Evolutionary conservation across 2,329 filamentous ascomycete genomes (phyloP).

Genomic region (Talaromyces amestolkiae): DNA sequence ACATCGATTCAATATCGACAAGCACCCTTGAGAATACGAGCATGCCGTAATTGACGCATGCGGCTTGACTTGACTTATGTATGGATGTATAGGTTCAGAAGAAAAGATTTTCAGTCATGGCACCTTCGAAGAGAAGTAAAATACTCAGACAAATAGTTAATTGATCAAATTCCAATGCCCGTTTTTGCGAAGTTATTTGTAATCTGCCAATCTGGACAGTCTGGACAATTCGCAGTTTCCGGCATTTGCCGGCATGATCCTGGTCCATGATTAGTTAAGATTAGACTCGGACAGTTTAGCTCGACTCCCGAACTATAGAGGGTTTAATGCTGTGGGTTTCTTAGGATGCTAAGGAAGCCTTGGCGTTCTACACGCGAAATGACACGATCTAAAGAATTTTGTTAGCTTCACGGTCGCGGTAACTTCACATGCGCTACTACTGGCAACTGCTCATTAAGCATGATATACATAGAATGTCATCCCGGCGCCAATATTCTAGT

Average conservation of each 20-base stretch:
- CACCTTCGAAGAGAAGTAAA: not conserved
- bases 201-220: not conserved
- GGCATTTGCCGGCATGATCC: not conserved
- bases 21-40: no score
- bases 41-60: no score
- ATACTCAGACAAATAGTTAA: not conserved
- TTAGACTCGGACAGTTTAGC: not conserved
- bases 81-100: no score
- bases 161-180: no score
- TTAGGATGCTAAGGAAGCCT: not conserved
- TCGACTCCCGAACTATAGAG: not conserved
- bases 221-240: not conserved
- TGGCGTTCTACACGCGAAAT: not conserved
- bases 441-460: not conserved
- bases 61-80: no score
- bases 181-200: no score
- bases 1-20: no score
- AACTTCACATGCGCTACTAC: not conserved
- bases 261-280: not conserved
- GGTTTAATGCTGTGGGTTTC: not conserved
- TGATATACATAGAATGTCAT: not conserved
- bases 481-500: constrained; percentile 3
- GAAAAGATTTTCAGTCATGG: no score
- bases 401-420: not conserved
- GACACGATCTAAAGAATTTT: not conserved